Conservation (phyloP, 2,329 filamentous ascomycete genomes). For the Aspergillus fructus region DNA sequence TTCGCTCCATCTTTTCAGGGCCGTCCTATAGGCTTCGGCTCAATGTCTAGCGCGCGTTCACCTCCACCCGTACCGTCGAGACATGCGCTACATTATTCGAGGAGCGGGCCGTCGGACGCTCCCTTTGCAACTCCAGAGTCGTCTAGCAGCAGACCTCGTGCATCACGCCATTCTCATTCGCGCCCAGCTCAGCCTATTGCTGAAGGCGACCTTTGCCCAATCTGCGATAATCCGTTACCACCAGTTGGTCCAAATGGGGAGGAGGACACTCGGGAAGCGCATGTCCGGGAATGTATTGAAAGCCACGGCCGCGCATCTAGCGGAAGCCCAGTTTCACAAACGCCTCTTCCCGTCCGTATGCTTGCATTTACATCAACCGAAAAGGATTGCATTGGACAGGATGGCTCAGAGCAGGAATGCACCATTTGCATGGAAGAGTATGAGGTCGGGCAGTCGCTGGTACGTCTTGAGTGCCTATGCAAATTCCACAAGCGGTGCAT, state of each 20-base stretch:
- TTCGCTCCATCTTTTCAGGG: conserved; percentile 17
- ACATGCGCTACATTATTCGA: conserved; percentile 12
- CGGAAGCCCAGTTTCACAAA: conserved; percentile 22
- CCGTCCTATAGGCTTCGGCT: conserved; percentile 18
- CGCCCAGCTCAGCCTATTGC: conserved; percentile 27
- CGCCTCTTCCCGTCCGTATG: conserved; percentile 36
- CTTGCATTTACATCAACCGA: conserved; percentile 58
- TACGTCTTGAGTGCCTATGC: conserved; percentile 62
- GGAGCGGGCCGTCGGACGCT: conserved; percentile 4
- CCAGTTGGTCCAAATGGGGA: conserved; percentile 37
- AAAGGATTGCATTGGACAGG: conserved; percentile 60
- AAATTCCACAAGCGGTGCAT: conserved; percentile 65
- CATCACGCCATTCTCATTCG: background rate
- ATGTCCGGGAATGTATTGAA: conserved; percentile 48
- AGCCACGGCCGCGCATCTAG: conserved; percentile 26
- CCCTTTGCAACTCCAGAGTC: conserved; percentile 1
- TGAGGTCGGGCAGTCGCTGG: conserved; percentile 58
- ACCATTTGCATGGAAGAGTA: conserved; percentile 67
- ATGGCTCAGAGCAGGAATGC: conserved; percentile 57
- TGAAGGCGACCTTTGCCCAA: conserved; percentile 48
- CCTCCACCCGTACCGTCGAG: conserved; percentile 2
- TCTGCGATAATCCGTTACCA: conserved; percentile 44
- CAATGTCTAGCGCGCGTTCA: conserved; percentile 13
- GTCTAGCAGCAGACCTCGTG: conserved; percentile 5
- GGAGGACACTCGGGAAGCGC: conserved; percentile 44